Percentiles rank a stretch among this genome's conserved stretches.
These are phyloP conservation scores for Acorus calamus DNA, from an alignment of 106 monocot genomes.

Conservation along the genomic window DNA sequence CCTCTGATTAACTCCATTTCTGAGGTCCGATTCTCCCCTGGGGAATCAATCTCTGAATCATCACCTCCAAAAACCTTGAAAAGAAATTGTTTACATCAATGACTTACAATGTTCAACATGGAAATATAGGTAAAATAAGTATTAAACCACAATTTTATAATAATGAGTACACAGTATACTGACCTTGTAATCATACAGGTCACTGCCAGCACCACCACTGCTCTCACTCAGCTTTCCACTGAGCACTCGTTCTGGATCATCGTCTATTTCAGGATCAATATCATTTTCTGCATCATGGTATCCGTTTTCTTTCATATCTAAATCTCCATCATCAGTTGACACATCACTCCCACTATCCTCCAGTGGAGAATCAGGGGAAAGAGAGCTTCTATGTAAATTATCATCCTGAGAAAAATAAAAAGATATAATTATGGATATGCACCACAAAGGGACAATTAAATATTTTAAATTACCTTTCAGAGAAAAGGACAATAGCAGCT, in stretches of 20 bases:
- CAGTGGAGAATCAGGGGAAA: constrained; percentile 41
- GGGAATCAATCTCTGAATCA: not conserved
- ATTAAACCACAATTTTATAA: too few relatives aligned
- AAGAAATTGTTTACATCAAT: too few relatives aligned
- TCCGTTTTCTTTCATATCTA: constrained; percentile 21
- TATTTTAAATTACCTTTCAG: too few relatives aligned
- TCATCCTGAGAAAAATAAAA: constrained; percentile 8
- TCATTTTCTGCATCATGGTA: constrained; percentile 15
- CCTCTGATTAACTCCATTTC: constrained; percentile 21
- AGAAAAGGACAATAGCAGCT: too few relatives aligned
- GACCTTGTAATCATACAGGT: constrained; percentile 16
- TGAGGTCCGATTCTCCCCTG: constrained; percentile 29
- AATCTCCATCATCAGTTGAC: constrained; percentile 14
- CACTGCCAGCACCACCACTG: constrained; percentile 9
- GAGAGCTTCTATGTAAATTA: constrained; percentile 7
- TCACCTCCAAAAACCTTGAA: constrained; percentile 6
- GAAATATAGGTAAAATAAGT: too few relatives aligned
- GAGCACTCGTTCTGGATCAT: constrained; percentile 1
- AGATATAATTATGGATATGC: not conserved
- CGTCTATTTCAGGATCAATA: not conserved
- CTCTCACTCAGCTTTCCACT: constrained; percentile 8
- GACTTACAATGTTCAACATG: too few relatives aligned
- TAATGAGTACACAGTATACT: not conserved
- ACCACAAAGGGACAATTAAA: not conserved
- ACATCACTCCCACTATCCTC: constrained; percentile 64